Conservation (phyloP, 305 asterid species). For the Ajuga reptans region DNA sequence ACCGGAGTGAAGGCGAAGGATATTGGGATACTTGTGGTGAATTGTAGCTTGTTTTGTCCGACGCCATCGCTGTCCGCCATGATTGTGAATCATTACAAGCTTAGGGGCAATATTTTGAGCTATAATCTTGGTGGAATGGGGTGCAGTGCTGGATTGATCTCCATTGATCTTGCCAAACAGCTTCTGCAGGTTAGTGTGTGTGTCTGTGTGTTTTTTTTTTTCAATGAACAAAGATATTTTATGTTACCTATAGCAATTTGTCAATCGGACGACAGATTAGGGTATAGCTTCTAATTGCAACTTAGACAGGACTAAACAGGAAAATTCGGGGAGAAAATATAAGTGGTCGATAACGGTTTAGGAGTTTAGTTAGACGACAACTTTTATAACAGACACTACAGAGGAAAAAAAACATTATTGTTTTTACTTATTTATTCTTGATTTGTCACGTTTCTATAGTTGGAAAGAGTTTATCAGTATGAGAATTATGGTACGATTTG, state of each 20-base stretch:
- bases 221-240: no score
- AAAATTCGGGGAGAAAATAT: no score
- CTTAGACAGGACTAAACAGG: no score
- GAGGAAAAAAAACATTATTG: no score
- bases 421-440: background rate
- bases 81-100: slow-evolving; percentile 74
- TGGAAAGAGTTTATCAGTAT: background rate
- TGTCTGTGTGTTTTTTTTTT: no score
- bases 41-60: slow-evolving; percentile 66
- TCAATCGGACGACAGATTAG: no score
- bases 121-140: slow-evolving; percentile 89
- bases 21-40: slow-evolving; percentile 70
- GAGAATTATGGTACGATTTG: background rate
- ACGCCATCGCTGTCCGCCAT: slow-evolving; percentile 75
- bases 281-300: no score
- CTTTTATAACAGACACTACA: no score
- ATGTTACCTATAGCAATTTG: no score
- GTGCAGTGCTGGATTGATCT: slow-evolving; percentile 75
- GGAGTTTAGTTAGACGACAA: no score
- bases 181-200: slow-evolving; percentile 46
- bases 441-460: background rate
- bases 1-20: slow-evolving; percentile 65
- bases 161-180: slow-evolving; percentile 78
- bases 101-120: slow-evolving; percentile 59
- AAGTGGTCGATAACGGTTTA: no score